These are phyloP conservation scores for Sordaria brevicollis DNA, from an alignment of 495 filamentous ascomycete genomes.

Conservation along the genomic window DNA sequence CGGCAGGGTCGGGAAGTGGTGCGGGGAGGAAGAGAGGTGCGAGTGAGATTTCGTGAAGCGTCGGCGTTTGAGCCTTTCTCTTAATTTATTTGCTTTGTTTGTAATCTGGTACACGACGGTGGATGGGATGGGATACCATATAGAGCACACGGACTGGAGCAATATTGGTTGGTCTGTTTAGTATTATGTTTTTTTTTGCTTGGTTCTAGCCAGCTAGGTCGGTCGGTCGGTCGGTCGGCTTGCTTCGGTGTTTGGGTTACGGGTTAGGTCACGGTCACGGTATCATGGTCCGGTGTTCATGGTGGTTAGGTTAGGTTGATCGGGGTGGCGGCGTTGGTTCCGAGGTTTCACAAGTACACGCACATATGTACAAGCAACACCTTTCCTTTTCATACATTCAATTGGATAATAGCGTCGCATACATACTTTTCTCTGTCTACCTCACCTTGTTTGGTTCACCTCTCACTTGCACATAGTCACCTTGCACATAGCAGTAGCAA, in stretches of 20 bases:
- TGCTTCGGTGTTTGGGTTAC: not conserved
- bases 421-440: not conserved
- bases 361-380: not conserved
- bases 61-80: not conserved
- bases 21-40: constrained; percentile 7
- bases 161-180: not conserved
- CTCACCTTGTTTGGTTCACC: not conserved
- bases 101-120: not conserved
- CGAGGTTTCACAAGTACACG: not conserved
- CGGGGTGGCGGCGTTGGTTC: not conserved
- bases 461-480: not conserved
- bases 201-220: not conserved
- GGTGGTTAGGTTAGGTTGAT: not conserved
- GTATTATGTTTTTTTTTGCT: too few relatives aligned
- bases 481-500: not conserved
- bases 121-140: not conserved
- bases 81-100: not conserved
- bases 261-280: not conserved
- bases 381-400: not conserved
- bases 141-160: not conserved
- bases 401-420: not conserved
- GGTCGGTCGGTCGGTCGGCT: not conserved
- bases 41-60: not conserved
- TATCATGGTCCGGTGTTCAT: too few relatives aligned
- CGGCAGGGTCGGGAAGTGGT: constrained; percentile 9